These are phyloP conservation scores for Globisporangium nunn DNA, from an alignment of 352 stramenopile genomes.

Conservation along the genomic window DNA sequence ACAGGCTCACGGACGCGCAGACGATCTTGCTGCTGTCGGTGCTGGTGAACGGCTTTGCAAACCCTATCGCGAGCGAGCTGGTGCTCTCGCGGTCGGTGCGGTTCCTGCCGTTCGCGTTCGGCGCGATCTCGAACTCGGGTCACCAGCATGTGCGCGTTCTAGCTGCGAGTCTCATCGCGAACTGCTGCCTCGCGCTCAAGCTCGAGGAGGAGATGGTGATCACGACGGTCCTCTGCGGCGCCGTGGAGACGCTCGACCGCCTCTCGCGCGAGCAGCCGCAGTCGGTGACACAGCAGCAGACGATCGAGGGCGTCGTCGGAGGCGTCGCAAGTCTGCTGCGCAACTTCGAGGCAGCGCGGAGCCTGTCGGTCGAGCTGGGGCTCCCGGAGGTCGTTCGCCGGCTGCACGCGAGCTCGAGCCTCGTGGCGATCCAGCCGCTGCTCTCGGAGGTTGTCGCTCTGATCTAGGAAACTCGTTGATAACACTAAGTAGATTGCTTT, in stretches of 20 bases:
- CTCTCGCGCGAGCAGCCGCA: constrained; percentile 31
- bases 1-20: constrained; percentile 28
- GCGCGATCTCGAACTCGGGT: constrained; percentile 32
- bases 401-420: constrained; percentile 31
- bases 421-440: constrained; percentile 40
- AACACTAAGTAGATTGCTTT: too few species aligned
- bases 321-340: constrained; percentile 55
- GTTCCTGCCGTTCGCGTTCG: constrained; percentile 69
- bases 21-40: constrained; percentile 52
- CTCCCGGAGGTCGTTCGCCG: constrained; percentile 57
- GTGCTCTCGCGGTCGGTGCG: constrained; percentile 32
- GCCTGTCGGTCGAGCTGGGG: constrained; percentile 51
- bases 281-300: constrained; percentile 28
- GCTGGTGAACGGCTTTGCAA: constrained; percentile 60
- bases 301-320: constrained; percentile 54
- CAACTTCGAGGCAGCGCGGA: constrained; percentile 53
- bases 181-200: constrained; percentile 59
- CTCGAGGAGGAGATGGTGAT: constrained; percentile 66
- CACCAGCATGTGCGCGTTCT: constrained; percentile 42
- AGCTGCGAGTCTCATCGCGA: constrained; percentile 55
- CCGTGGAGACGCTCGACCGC: constrained; percentile 58
- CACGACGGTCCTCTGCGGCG: constrained; percentile 63
- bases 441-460: constrained; percentile 54
- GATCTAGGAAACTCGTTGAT: constrained; percentile 21
- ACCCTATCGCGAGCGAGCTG: constrained; percentile 40